Evolutionary conservation across 305 asterid genomes (phyloP), one percentile per base, ranked within the genome.

Genomic region (Euphrasia arctica): DNA sequence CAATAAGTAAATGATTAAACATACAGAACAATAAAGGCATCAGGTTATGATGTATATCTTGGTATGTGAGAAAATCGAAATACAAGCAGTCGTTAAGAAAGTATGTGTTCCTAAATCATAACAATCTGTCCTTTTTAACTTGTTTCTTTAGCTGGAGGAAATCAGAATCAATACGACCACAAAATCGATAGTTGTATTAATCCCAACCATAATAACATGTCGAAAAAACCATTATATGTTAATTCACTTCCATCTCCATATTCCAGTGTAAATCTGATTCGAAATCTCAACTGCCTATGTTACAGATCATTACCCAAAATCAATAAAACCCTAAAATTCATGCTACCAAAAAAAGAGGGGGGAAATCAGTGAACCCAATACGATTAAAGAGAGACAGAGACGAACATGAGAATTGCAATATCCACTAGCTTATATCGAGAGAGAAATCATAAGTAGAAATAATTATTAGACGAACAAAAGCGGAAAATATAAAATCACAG

Each of bases 201-300:
- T 65, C 56, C 54, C 65, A 52, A 55, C 28, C 71, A 34, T 54
- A 65, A 25, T 15, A 42, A 28, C 14, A 62, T 13, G 57, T 34
- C 32, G 42, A 32, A 31, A 60, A 32, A 18, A 18, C 0, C 51
- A 49, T n/a, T 32, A 43, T 34, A 62, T 56, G 18, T 29, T 10
- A 48, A 51, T 52, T 49, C 58, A 54, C 48, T 6, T 51, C 60
- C 56, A 60, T 39, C 57, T 54, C 66, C 61, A 61, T 11, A 54
- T 22, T 59, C 49, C 39, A 59, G 63, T 55, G 12, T 9, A 65
- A 45, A 36, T 57, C 61, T 9, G 58, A 54, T 62, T 50, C 52
- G 32, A 62, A 49, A 10, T 54, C 12, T 58, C 48, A 66, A 4
- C 65, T 65, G 41, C 59, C 59, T 2, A 54, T 4, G 5, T 54